These are phyloP conservation scores for Mytilinidion resinicola DNA, from an alignment of 495 filamentous ascomycete genomes.

Conservation along the genomic window DNA sequence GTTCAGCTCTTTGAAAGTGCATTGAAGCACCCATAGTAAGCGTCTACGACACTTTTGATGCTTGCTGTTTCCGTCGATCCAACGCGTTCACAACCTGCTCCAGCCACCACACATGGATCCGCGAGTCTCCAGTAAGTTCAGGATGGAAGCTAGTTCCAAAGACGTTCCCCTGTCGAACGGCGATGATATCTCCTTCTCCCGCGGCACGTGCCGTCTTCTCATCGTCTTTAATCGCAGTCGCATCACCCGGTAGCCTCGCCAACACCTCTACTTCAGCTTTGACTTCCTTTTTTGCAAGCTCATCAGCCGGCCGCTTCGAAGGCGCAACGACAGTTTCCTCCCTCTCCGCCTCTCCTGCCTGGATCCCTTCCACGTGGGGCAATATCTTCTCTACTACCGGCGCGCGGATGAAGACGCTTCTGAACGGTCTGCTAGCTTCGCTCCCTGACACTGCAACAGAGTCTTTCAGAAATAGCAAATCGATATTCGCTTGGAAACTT, in stretches of 20 bases:
- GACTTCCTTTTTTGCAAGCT: conserved; percentile 23
- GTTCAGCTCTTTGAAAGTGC: no score
- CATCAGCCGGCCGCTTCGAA: conserved; percentile 35
- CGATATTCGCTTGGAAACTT: conserved; percentile 75
- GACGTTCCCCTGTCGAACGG: conserved; percentile 86
- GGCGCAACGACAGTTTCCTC: conserved; percentile 65
- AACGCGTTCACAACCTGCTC: conserved; percentile 51
- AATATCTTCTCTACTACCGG: conserved; percentile 86
- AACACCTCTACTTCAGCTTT: conserved; percentile 51
- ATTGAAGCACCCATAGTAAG: no score
- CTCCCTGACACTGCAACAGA: conserved; percentile 1
- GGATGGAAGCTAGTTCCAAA: conserved; percentile 97
- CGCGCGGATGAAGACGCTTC: conserved; percentile 87
- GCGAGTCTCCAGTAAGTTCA: conserved; percentile 78
- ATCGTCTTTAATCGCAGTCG: conserved; percentile 19
- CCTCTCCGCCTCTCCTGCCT: conserved; percentile 43
- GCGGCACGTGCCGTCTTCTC: conserved; percentile 33
- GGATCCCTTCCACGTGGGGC: conserved; percentile 46
- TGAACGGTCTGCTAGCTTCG: conserved; percentile 48
- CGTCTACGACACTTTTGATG: conserved; percentile 3
- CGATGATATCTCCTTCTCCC: conserved; percentile 74
- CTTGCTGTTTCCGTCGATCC: conserved; percentile 13
- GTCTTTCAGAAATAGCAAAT: conserved; percentile 61
- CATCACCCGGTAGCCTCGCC: conserved; percentile 46
- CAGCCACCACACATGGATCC: conserved; percentile 95